Evolutionary conservation across 345 rosid genomes (phyloP).

Genomic region (Lepidium aucheri): DNA sequence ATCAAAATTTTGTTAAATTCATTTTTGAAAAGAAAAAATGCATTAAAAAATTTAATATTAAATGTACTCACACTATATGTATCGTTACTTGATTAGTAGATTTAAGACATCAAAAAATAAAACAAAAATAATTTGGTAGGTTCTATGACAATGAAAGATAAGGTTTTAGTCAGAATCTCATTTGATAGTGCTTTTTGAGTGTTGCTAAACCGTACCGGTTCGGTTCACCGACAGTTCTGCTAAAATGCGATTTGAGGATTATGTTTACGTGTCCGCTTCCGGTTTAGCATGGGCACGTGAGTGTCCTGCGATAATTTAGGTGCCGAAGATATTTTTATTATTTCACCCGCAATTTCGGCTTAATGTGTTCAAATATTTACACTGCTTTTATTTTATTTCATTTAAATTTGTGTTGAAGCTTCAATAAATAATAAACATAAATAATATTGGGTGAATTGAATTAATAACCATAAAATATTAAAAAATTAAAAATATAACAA

Average conservation of each 20-base stretch:
- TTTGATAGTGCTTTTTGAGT: neutral
- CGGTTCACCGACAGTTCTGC: slow-evolving; percentile 15
- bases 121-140: neutral
- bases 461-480: too few species aligned
- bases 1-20: too few species aligned
- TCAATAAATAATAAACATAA: too few species aligned
- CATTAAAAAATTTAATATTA: too few species aligned
- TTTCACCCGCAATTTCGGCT: slow-evolving; percentile 10
- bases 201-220: neutral
- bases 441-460: too few species aligned
- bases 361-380: neutral
- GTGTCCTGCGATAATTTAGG: neutral
- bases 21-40: too few species aligned
- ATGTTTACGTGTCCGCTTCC: neutral
- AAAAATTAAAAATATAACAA: too few species aligned
- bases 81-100: neutral
- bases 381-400: neutral
- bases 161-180: neutral
- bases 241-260: neutral
- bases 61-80: neutral
- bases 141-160: neutral
- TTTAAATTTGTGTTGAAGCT: too few species aligned
- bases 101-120: neutral
- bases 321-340: neutral
- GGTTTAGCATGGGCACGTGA: slow-evolving; percentile 6